Evolutionary conservation across 2,329 filamentous ascomycete genomes (phyloP).

Genomic region (Neoscytalidium dimidiatum): DNA sequence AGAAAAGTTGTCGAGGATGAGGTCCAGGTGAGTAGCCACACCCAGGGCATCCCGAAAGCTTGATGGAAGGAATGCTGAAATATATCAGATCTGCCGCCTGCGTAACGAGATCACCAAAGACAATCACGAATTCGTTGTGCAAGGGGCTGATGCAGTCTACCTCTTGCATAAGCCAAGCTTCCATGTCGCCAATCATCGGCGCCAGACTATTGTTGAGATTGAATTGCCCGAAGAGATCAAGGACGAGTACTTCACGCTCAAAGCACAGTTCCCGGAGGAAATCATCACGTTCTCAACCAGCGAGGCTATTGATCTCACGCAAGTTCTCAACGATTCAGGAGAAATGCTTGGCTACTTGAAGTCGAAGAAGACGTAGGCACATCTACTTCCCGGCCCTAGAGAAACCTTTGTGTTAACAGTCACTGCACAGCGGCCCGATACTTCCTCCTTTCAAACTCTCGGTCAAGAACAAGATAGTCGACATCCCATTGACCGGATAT

Average conservation of each 20-base stretch:
- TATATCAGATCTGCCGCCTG: conserved; percentile 24
- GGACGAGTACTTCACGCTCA: conserved; percentile 29
- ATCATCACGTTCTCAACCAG: conserved; percentile 32
- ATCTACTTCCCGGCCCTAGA: not conserved
- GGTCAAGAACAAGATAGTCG: conserved; percentile 23
- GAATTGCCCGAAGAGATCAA: conserved; percentile 26
- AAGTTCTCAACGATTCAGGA: conserved; percentile 23
- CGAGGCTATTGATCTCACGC: conserved; percentile 27
- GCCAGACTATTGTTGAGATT: conserved; percentile 41
- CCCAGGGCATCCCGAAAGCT: not conserved
- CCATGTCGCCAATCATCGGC: conserved; percentile 43
- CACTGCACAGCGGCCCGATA: not conserved
- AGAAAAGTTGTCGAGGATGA: conserved; percentile 34
- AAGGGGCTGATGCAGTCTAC: conserved; percentile 36
- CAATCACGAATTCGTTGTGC: conserved; percentile 42
- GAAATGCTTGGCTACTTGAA: not conserved
- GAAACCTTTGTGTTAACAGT: not conserved
- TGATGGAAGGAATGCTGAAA: not conserved
- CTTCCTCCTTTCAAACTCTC: conserved; percentile 33
- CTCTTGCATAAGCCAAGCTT: conserved; percentile 44
- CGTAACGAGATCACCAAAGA: conserved; percentile 39
- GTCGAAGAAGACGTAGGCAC: not conserved
- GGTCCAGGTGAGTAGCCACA: not conserved
- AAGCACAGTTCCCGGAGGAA: conserved; percentile 28
- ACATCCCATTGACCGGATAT: conserved; percentile 39